Percentiles rank a stretch among this genome's conserved stretches.
Conservation (phyloP, 805 yeast genomes). For the Wickerhamomyces sydowiorum region DNA sequence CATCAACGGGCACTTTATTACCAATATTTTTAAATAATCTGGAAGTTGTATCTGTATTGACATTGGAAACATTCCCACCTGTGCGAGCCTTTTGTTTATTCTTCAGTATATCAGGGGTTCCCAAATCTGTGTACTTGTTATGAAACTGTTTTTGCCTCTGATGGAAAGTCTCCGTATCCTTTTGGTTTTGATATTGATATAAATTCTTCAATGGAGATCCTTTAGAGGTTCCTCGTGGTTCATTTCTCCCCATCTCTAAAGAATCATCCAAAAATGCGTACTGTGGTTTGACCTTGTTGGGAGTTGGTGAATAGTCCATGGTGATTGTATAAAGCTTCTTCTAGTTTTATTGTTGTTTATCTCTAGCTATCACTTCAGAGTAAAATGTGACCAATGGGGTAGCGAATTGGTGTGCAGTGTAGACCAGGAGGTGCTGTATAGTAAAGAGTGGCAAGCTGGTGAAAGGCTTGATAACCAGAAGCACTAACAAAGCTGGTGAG, state of each 20-base stretch:
- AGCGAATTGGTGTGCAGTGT: too few species aligned
- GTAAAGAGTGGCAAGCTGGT: too few species aligned
- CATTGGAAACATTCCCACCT: neutral
- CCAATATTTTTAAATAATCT: conserved; percentile 16
- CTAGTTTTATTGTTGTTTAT: neutral
- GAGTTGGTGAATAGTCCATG: conserved; percentile 24
- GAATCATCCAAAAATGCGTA: conserved; percentile 19
- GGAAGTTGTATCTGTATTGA: conserved; percentile 10
- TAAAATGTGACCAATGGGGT: too few species aligned
- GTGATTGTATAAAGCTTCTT: neutral
- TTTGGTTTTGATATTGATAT: neutral
- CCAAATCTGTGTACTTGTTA: conserved; percentile 15
- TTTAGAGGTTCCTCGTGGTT: neutral
- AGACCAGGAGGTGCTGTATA: too few species aligned
- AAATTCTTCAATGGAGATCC: conserved; percentile 1
- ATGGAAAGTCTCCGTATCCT: conserved; percentile 3
- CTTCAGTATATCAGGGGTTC: conserved; percentile 16
- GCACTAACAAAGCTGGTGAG: too few species aligned
- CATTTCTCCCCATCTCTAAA: conserved; percentile 16
- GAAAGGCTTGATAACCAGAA: too few species aligned
- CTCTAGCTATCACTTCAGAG: neutral
- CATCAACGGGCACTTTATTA: conserved; percentile 17
- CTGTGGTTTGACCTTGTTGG: conserved; percentile 16
- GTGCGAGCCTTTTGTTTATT: conserved; percentile 4
- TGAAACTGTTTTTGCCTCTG: conserved; percentile 16